Evolutionary conservation across 2,329 filamentous ascomycete species (phyloP).

Genomic region (Emydomyces testavorans): DNA sequence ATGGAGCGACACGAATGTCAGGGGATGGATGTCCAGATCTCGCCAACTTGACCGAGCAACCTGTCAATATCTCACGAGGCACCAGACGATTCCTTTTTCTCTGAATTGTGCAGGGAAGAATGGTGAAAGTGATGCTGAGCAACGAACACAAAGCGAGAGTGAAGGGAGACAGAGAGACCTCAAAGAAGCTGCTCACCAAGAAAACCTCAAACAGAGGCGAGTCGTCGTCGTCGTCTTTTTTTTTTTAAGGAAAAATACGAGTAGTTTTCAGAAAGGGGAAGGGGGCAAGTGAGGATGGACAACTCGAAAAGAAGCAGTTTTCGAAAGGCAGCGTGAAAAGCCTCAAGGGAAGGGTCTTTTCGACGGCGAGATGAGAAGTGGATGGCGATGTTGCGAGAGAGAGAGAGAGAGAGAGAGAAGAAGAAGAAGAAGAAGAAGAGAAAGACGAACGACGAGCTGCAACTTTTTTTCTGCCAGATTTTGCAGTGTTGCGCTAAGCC

Average conservation of each 20-base stretch:
- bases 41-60: neutral
- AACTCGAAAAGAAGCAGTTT: neutral
- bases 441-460: slow-evolving; percentile 2
- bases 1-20: neutral
- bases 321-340: slow-evolving; percentile 3
- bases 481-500: slow-evolving; percentile 20
- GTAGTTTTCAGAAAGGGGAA: slow-evolving; percentile 24
- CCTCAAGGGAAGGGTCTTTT: neutral
- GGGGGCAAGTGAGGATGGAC: slow-evolving; percentile 17
- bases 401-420: neutral
- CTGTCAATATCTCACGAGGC: neutral
- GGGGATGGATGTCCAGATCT: neutral
- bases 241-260: slow-evolving; percentile 20
- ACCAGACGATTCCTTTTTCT: neutral
- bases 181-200: slow-evolving; percentile 14
- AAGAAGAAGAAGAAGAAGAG: slow-evolving; percentile 1
- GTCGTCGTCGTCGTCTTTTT: no score
- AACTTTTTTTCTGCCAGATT: slow-evolving; percentile 16
- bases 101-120: neutral
- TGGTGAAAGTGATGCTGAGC: neutral
- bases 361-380: neutral
- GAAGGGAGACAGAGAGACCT: slow-evolving; percentile 19
- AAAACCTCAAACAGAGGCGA: slow-evolving; percentile 14
- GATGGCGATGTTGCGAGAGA: no score
- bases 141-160: slow-evolving; percentile 12